phyloP scores from a whole-genome alignment of 2,329 filamentous ascomycete species.

The Claviceps humidiphila region DNA sequence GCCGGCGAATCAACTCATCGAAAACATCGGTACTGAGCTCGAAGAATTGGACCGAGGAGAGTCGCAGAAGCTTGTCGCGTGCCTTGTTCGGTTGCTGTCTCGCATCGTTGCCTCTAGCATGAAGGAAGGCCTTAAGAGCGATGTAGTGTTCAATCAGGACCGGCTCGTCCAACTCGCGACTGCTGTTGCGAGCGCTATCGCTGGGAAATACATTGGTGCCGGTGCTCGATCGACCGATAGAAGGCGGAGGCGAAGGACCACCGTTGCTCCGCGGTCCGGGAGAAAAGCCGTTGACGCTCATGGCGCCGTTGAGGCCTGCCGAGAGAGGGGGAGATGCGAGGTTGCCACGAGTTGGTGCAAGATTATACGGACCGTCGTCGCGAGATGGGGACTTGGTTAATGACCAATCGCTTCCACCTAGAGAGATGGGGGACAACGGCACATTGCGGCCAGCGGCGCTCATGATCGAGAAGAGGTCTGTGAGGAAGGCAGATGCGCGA shows the following conservation, averaged over 20 bases:
- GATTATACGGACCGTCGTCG: slow-evolving; percentile 35
- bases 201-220: slow-evolving; percentile 60
- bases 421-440: slow-evolving; percentile 69
- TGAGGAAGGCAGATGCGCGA: slow-evolving; percentile 11
- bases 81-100: slow-evolving; percentile 74
- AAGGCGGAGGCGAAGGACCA: slow-evolving; percentile 74
- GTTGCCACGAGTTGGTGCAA: slow-evolving; percentile 38
- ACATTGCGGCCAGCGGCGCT: slow-evolving; percentile 52
- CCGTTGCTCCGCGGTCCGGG: slow-evolving; percentile 42
- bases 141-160: slow-evolving; percentile 70
- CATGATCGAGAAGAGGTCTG: slow-evolving; percentile 35
- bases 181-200: slow-evolving; percentile 47
- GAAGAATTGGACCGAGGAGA: slow-evolving; percentile 88
- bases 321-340: slow-evolving; percentile 59
- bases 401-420: slow-evolving; percentile 76
- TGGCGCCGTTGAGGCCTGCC: slow-evolving; percentile 41
- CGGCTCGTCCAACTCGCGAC: slow-evolving; percentile 46
- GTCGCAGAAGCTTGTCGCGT: slow-evolving; percentile 80
- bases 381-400: slow-evolving; percentile 51
- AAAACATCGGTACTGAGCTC: slow-evolving; percentile 96
- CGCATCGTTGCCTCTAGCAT: slow-evolving; percentile 62
- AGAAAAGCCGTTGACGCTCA: slow-evolving; percentile 49
- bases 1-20: slow-evolving; percentile 81
- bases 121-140: slow-evolving; percentile 64
- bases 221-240: slow-evolving; percentile 72